Base-by-base conservation (phyloP, 306 rosid genomes). In the Rosa chinensis region DNA sequence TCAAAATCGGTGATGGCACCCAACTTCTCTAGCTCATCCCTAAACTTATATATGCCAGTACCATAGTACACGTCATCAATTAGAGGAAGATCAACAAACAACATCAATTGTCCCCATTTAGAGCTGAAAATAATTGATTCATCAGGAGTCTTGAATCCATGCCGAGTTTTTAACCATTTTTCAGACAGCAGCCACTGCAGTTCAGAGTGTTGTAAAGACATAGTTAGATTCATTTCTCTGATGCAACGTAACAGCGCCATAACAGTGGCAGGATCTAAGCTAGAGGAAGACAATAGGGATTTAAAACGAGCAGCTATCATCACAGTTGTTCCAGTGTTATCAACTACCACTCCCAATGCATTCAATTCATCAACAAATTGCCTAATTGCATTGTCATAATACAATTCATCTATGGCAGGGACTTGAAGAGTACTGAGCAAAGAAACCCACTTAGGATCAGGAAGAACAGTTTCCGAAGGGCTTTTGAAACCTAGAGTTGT, bases 151-250 rank as follows among this genome's bases (percentile, higher is more conserved):
- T 68, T 82, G 76, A 66, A 82, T 25, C 82, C 82, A 69, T 74
- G 79, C n/a, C 77, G 50, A 5, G 79, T 78, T 49, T 78, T 82
- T 49, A 82, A 50, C 86, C 80, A 78, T 56, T 78, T 78, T 72
- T 82, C 79, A 1, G 18, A 42, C 13, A 48, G 25, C 45, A 74
- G 44, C 64, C 72, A 74, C 70, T 80, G 45, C 74, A 73, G 74
- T 49, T 73, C 74, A 8, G 56, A 73, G 40, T 45, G 28, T 50
- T 59, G 72, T 37, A 20, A 21, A 32, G 40, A 17, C 21, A 48
- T 49, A 66, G 18, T 55, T 68, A 39, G 61, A 35, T 70, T 58
- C 28, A 49, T 35, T 49, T 68, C 79, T 59, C 59, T 78, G 7
- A 78, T 72, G 42, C 82, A 53, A 43, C 53, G 9, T 61, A 78